Percentiles rank a stretch among this genome's conserved stretches.
These are phyloP conservation scores for Flaveria linearis DNA, from an alignment of 129 eudicot genomes.

Conservation along the genomic window DNA sequence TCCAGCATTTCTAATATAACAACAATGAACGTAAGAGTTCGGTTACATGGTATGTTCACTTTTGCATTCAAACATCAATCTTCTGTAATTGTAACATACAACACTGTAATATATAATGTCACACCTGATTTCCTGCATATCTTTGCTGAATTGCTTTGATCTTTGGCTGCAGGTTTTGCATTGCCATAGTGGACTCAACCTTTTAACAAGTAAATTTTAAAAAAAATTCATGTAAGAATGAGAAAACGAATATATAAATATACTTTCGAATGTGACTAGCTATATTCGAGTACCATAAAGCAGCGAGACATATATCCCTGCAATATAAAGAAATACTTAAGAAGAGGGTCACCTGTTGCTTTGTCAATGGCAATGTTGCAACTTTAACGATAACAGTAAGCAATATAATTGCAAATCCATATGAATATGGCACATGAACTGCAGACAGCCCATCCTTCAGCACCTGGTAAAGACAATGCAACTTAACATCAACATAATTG, in stretches of 20 bases:
- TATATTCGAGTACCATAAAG: background rate
- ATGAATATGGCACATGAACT: conserved; percentile 94
- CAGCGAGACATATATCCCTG: conserved; percentile 7
- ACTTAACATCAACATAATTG: conserved; percentile 21
- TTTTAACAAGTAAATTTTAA: conserved; percentile 32
- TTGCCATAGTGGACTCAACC: conserved; percentile 97
- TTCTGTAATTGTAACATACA: background rate
- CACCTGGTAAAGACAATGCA: conserved; percentile 49
- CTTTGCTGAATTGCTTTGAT: conserved; percentile 95
- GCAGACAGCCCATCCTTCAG: conserved; percentile 80
- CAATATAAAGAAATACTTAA: conserved; percentile 9
- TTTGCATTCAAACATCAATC: conserved; percentile 16
- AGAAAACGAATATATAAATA: too few species aligned
- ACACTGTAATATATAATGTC: conserved; percentile 3
- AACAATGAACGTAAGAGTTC: background rate
- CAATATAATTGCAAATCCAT: conserved; percentile 97
- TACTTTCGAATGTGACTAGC: background rate
- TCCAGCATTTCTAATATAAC: conserved; percentile 16
- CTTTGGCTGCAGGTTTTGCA: conserved; percentile 99
- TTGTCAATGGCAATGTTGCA: conserved; percentile 88
- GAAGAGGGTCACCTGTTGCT: conserved; percentile 79
- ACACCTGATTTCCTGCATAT: conserved; percentile 98
- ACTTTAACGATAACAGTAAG: conserved; percentile 88
- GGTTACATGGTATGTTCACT: conserved; percentile 21
- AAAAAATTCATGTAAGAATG: conserved; percentile 6